Conservation (phyloP, 164 flowering plant genomes). For the Akebia trifoliata region DNA sequence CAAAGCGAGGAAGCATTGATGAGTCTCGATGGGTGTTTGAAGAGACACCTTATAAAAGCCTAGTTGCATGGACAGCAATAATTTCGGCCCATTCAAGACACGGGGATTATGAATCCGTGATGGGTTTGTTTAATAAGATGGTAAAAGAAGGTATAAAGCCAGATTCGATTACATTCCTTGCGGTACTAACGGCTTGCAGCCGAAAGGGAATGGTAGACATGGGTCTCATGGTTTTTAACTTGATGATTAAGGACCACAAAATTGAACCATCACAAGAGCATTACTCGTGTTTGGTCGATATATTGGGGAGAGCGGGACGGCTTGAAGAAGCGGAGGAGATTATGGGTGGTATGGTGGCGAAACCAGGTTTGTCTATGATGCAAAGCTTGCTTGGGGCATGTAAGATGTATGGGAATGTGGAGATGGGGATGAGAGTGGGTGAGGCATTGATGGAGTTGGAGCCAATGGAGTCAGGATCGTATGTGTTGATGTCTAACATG, state of each 20-base stretch:
- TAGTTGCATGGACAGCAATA: conserved; percentile 78
- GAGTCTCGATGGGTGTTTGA: conserved; percentile 57
- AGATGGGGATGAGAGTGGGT: conserved; percentile 56
- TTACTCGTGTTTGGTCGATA: conserved; percentile 80
- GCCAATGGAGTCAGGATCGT: conserved; percentile 69
- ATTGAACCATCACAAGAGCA: conserved; percentile 71
- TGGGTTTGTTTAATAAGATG: conserved; percentile 57
- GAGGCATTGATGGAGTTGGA: conserved; percentile 61
- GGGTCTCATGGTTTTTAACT: conserved; percentile 49
- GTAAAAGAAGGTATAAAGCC: conserved; percentile 41
- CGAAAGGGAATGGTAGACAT: conserved; percentile 68
- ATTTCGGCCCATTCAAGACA: conserved; percentile 80
- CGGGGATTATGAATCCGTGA: conserved; percentile 61
- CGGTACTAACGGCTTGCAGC: conserved; percentile 66
- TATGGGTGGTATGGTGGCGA: conserved; percentile 43
- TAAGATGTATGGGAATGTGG: conserved; percentile 68
- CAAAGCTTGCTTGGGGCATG: conserved; percentile 92
- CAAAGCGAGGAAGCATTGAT: conserved; percentile 72
- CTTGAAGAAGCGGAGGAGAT: conserved; percentile 79
- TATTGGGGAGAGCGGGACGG: conserved; percentile 80
- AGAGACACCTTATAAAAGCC: conserved; percentile 39
- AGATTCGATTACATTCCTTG: conserved; percentile 76
- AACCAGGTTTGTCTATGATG: conserved; percentile 61
- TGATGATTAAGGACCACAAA: conserved; percentile 48
- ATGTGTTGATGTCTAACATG: conserved; percentile 77